A percentile compares a stretch with the other conserved stretches of the same genome.
Conservation (phyloP, 768 basidiomycete species). For the Phanerochaete carnosa region DNA sequence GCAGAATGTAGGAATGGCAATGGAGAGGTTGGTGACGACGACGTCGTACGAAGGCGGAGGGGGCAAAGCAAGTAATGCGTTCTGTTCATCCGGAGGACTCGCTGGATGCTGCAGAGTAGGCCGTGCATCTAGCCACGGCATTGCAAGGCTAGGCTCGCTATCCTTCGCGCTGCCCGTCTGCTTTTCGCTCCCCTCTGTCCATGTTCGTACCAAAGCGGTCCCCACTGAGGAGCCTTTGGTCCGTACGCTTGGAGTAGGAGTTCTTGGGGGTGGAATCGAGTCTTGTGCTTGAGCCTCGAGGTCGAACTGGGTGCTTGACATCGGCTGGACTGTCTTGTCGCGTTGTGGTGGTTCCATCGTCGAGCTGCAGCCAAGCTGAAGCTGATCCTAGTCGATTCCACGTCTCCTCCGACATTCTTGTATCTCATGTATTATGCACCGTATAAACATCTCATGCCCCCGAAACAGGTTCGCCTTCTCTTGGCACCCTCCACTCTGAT, state of each 20-base stretch:
- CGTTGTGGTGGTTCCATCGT: no score
- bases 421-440: no score
- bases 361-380: no score
- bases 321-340: not conserved
- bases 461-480: no score
- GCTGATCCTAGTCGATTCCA: no score
- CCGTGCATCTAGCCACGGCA: not conserved
- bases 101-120: not conserved
- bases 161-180: not conserved
- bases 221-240: not conserved
- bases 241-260: not conserved
- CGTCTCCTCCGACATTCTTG: no score
- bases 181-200: not conserved
- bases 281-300: not conserved
- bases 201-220: not conserved
- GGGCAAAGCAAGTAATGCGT: slow-evolving; percentile 4
- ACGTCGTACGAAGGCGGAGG: slow-evolving; percentile 13
- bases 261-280: not conserved
- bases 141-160: not conserved
- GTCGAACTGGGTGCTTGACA: not conserved
- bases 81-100: not conserved
- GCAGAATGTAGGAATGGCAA: slow-evolving; percentile 4
- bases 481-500: no score
- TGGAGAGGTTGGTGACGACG: slow-evolving; percentile 2
- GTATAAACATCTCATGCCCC: no score